Conservation (phyloP, 805 yeast species). For the Ogataea paradorogensis region DNA sequence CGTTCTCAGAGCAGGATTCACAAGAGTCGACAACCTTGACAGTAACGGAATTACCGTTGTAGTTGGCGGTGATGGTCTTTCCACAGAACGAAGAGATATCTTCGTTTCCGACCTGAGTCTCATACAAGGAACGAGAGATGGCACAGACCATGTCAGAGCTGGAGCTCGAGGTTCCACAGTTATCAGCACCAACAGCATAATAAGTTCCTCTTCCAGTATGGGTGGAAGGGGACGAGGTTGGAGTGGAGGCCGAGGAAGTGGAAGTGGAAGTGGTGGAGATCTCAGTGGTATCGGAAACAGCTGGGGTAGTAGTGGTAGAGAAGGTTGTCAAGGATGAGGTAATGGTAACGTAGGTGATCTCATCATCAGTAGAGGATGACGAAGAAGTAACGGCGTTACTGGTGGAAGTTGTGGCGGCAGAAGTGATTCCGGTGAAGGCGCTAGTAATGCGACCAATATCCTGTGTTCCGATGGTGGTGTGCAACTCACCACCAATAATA, state of each 20-base stretch:
- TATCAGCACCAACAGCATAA: conserved; percentile 45
- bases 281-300: conserved; percentile 2
- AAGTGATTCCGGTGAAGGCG: background rate
- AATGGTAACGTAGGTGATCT: conserved; percentile 6
- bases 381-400: conserved; percentile 1
- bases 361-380: conserved; percentile 6
- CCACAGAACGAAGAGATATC: conserved; percentile 46
- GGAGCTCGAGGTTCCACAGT: conserved; percentile 45
- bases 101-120: conserved; percentile 23
- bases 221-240: conserved; percentile 3
- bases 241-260: background rate
- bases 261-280: background rate
- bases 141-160: conserved; percentile 48
- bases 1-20: conserved; percentile 43
- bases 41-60: conserved; percentile 46
- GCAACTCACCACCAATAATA: background rate
- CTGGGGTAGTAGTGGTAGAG: background rate
- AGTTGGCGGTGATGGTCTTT: conserved; percentile 43
- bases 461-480: background rate
- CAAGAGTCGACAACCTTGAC: conserved; percentile 57
- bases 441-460: background rate
- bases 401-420: background rate
- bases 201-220: conserved; percentile 48
- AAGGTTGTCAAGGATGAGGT: conserved; percentile 3
- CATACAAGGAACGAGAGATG: conserved; percentile 42